Conservation (phyloP, 148 eudicot genomes). For the Amaranthus palmeri region DNA sequence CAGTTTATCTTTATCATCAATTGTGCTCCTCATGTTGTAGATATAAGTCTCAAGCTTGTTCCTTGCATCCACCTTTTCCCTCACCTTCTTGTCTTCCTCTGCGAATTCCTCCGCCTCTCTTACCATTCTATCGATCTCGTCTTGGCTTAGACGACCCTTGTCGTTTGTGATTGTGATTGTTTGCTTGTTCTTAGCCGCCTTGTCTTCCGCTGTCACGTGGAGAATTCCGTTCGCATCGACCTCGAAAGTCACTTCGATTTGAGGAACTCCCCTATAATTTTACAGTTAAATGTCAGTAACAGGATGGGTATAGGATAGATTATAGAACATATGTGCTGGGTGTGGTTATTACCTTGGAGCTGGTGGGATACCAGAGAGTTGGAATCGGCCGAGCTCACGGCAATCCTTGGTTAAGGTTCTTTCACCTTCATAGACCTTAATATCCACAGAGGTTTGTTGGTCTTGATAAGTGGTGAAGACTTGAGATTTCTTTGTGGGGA, state of each 20-base stretch:
- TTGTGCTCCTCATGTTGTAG: conserved; percentile 48
- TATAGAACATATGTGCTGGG: neutral
- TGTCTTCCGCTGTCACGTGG: conserved; percentile 65
- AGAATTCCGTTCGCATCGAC: conserved; percentile 58
- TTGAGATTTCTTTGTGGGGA: conserved; percentile 61
- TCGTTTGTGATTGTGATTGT: conserved; percentile 49
- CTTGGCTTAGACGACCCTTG: conserved; percentile 51
- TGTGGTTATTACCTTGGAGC: conserved; percentile 49
- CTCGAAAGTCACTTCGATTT: conserved; percentile 60
- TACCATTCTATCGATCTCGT: conserved; percentile 42
- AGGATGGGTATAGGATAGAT: neutral
- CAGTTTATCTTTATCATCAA: conserved; percentile 41
- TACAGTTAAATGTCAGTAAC: neutral
- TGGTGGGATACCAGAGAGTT: conserved; percentile 56
- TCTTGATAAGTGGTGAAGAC: conserved; percentile 54
- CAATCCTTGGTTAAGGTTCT: conserved; percentile 57
- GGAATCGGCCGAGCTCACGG: conserved; percentile 46
- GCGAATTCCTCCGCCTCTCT: conserved; percentile 44
- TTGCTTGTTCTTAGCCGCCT: conserved; percentile 52
- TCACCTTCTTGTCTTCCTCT: conserved; percentile 38
- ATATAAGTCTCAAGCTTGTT: conserved; percentile 43
- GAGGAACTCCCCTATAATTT: conserved; percentile 51
- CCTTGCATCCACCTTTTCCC: conserved; percentile 39
- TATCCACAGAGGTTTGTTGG: conserved; percentile 42
- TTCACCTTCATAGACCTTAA: conserved; percentile 59